Conservation (phyloP, 768 basidiomycete species). For the Suillus discolor region DNA sequence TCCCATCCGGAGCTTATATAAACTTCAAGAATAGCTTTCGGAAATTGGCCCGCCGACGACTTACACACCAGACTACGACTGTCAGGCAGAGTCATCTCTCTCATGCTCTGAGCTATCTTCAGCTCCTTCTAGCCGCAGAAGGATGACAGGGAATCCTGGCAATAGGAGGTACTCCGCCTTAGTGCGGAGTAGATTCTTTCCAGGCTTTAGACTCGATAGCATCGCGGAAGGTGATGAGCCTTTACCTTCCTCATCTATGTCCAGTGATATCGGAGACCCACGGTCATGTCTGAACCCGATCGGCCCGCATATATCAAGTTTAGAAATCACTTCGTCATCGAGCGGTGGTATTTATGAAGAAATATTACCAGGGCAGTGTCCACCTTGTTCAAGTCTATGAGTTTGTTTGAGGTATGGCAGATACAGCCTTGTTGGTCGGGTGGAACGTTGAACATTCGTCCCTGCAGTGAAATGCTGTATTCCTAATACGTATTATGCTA, state of each 20-base stretch:
- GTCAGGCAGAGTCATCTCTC: background rate
- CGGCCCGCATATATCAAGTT: background rate
- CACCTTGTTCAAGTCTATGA: background rate
- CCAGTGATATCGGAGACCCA: background rate
- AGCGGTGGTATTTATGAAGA: background rate
- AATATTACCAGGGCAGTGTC: background rate
- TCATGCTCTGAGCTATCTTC: background rate
- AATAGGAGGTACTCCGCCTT: background rate
- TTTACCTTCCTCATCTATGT: background rate
- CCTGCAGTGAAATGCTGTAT: background rate
- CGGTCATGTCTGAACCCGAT: background rate
- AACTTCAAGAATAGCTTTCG: background rate
- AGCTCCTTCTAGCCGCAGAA: background rate
- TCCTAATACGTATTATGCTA: background rate
- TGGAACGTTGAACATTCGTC: background rate
- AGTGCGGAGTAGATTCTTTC: background rate
- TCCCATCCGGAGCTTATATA: background rate
- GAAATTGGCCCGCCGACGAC: background rate
- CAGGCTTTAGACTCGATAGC: background rate
- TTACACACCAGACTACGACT: background rate
- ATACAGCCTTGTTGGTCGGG: no score
- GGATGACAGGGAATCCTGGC: no score
- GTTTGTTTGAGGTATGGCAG: background rate
- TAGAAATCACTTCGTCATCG: background rate
- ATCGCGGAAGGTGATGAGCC: slow-evolving; percentile 6